Percentiles rank a stretch among this genome's conserved stretches.
Evolutionary conservation across 768 basidiomycete genomes (phyloP).

Genomic region (Termitomyces sp.): DNA sequence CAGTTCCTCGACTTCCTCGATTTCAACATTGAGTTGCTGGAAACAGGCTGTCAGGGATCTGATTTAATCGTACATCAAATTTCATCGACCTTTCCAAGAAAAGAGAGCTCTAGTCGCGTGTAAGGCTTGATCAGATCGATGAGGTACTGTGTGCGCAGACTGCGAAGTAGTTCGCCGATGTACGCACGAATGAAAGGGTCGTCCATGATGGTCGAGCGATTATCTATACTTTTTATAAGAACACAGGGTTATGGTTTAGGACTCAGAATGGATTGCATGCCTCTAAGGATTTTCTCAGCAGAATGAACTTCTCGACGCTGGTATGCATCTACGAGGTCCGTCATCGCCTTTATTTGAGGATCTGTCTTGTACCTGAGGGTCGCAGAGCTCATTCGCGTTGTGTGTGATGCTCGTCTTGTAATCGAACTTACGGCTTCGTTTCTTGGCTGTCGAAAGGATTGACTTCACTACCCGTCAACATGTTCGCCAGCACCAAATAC

Average conservation of each 20-base stretch:
- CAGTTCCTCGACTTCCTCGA: conserved; percentile 88
- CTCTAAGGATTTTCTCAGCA: conserved; percentile 93
- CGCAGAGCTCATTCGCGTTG: not conserved
- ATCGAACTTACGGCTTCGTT: conserved; percentile 82
- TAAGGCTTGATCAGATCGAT: conserved; percentile 99
- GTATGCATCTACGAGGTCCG: conserved; percentile 93
- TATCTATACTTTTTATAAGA: conserved; percentile 46
- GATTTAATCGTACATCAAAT: not conserved
- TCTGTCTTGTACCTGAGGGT: conserved; percentile 81
- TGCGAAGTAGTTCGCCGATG: conserved; percentile 93
- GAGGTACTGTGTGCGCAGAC: conserved; percentile 91
- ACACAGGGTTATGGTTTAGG: not conserved
- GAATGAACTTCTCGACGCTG: conserved; percentile 93
- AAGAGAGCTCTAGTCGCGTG: conserved; percentile 86
- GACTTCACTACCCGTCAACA: conserved; percentile 97
- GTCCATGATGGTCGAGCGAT: conserved; percentile 92
- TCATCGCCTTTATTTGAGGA: conserved; percentile 97
- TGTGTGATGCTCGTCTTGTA: not conserved
- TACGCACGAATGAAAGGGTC: conserved; percentile 93
- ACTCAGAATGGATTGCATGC: conserved; percentile 29
- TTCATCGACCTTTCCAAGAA: conserved; percentile 75
- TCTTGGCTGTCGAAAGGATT: conserved; percentile 99
- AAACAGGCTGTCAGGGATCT: not conserved
- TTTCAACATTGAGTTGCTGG: conserved; percentile 94
- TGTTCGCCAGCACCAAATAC: conserved; percentile 95